These are phyloP conservation scores for Cryptococcus jaspeensis DNA, from an alignment of 1,284 basidiomycete genomes.

Conservation along the genomic window DNA sequence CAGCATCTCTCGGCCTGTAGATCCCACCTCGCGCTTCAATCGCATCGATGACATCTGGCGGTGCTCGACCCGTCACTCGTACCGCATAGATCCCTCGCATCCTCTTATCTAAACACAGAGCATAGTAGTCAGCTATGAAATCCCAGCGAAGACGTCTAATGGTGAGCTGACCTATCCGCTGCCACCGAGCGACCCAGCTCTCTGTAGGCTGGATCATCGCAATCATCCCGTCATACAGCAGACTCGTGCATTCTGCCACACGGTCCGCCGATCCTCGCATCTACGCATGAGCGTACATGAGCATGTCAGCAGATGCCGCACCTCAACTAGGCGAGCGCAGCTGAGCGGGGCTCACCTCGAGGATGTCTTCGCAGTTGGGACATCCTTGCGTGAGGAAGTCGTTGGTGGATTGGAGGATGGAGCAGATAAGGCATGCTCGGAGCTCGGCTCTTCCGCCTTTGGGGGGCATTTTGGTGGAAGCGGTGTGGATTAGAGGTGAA, in stretches of 20 bases:
- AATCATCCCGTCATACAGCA: conserved; percentile 89
- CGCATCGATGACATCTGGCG: conserved; percentile 73
- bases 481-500: no score
- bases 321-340: background rate
- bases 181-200: conserved; percentile 95
- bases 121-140: no score
- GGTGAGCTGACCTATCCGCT: conserved; percentile 73
- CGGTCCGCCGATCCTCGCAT: conserved; percentile 85
- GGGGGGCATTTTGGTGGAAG: conserved; percentile 25
- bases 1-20: conserved; percentile 43
- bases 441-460: conserved; percentile 54
- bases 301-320: background rate
- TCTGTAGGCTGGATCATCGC: conserved; percentile 82
- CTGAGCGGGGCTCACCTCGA: conserved; percentile 70
- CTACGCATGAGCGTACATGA: conserved; percentile 52
- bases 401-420: conserved; percentile 75
- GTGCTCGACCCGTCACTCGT: conserved; percentile 79
- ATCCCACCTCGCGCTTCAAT: conserved; percentile 44
- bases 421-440: conserved; percentile 89
- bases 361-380: conserved; percentile 94
- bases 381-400: conserved; percentile 88
- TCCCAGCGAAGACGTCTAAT: no score
- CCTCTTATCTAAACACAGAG: conserved; percentile 69
- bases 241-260: conserved; percentile 85
- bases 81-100: conserved; percentile 84